Base-by-base conservation (phyloP, 768 basidiomycete species). In the Inosperma sp. region DNA sequence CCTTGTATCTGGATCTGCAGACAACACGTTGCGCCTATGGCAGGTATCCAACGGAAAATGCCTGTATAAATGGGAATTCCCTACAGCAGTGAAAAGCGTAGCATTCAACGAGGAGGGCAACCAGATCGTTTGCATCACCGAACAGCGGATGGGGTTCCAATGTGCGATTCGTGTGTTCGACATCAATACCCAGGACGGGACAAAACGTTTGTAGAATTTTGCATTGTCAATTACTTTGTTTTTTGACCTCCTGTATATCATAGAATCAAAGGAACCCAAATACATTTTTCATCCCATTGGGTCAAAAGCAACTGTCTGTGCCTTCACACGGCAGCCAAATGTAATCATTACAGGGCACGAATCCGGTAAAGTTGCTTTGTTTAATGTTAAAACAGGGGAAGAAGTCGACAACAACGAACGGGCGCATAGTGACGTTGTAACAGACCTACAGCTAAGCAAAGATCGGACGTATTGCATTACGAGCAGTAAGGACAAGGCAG, bases 381-480 rank as follows among this genome's bases (percentile, higher is more conserved):
- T 93, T 74, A 91, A 97, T 61, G 82, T 84, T 52, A 85, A 84
- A 65, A 80, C 83, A 0, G 93, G 93, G 37, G 88, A 94, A 34
- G 93, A 96, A 71, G 68, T 90, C 17, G 67, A 75, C 29, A 83
- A 72, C 65, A 93, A 94, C 63, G 91, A 93, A 64, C 84, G 89
- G 43, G 92, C 92, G 4, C 95, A 98, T 67, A 72, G 81, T 57
- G 89, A 91, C 59, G 72, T 77, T 33, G 85, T 98, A 42, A 97
- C 93, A 27, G 96, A 99, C 70, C 71, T 99, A 51, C 96, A 99
- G 65, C 69, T 97, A 56, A 84, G 84, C 61, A 81, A 81, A 30
- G 96, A 98, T 65, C 78, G 90, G 51, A 87, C 91, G 13, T 99
- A 97, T 67, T 96, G 97, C 68, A 77, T 97, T 64, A 99, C 96